Evolutionary conservation across 768 basidiomycete species (phyloP).

Genomic region (Hericium erinaceus): DNA sequence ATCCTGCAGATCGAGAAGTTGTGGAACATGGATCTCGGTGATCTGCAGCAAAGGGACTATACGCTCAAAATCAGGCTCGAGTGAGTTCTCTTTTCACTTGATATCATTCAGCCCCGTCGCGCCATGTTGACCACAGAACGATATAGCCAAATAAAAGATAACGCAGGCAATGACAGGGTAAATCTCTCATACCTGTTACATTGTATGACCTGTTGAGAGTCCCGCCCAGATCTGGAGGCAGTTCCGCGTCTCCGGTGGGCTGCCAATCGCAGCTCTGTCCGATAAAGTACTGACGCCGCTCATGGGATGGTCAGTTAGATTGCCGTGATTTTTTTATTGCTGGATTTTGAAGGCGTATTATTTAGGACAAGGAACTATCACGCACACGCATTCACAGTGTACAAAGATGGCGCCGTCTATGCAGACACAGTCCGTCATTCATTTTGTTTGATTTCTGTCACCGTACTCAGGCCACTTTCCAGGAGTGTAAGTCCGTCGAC

Average conservation of each 20-base stretch:
- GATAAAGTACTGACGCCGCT: conserved; percentile 2
- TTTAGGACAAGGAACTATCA: conserved; percentile 1
- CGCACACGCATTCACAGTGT: conserved; percentile 2
- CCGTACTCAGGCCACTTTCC: background rate
- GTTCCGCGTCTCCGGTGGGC: conserved; percentile 2
- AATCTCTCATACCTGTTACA: background rate
- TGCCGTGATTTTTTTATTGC: background rate
- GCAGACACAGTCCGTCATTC: background rate
- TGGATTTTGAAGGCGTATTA: background rate
- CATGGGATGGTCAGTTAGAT: background rate
- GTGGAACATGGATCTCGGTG: background rate
- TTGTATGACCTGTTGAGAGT: background rate
- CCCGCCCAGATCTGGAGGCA: conserved; percentile 1
- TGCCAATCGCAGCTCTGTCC: conserved; percentile 1
- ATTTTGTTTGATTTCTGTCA: background rate
- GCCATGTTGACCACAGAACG: no score
- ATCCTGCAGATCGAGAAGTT: background rate
- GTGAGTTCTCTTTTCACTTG: background rate
- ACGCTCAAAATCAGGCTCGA: conserved; percentile 2
- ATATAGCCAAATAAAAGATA: background rate
- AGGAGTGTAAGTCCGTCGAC: conserved; percentile 1
- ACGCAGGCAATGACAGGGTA: background rate
- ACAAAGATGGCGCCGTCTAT: conserved; percentile 3
- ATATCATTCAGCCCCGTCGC: background rate
- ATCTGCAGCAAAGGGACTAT: background rate